Evolutionary conservation across 306 rosid species (phyloP).

Genomic region (Argentina anserina): DNA sequence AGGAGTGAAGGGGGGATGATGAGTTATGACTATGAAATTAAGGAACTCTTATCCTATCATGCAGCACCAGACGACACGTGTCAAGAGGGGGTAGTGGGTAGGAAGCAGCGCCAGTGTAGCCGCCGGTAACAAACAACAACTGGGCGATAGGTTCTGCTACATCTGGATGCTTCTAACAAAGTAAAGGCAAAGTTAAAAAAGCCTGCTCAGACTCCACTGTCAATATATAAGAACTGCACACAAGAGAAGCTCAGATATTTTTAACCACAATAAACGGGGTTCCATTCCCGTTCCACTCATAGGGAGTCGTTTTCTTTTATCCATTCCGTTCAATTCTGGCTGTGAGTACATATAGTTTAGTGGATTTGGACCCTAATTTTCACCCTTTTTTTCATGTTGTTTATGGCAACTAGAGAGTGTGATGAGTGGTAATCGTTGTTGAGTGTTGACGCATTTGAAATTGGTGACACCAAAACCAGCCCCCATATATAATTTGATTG

Average conservation of each 20-base stretch:
- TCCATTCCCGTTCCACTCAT: background rate
- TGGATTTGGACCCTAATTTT: background rate
- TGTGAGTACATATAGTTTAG: no score
- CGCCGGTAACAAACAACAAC: background rate
- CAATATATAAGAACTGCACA: no score
- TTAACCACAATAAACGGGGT: background rate
- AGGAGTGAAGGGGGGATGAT: background rate
- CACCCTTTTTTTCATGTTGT: background rate
- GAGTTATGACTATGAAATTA: background rate
- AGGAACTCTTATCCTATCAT: conserved; percentile 48
- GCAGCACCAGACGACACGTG: conserved; percentile 35
- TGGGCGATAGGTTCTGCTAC: background rate
- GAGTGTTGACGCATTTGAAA: conserved; percentile 13
- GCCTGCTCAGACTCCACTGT: background rate
- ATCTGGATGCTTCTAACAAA: background rate
- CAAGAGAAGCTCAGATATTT: background rate
- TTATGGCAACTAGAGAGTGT: background rate
- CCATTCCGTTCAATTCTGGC: conserved; percentile 3
- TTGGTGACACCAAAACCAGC: conserved; percentile 35
- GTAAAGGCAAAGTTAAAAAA: background rate
- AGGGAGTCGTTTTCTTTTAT: background rate
- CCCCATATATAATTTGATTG: conserved; percentile 28
- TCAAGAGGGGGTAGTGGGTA: conserved; percentile 36
- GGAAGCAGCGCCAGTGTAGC: conserved; percentile 1
- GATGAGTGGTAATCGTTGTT: conserved; percentile 17